Evolutionary conservation across 495 filamentous ascomycete species (phyloP), one percentile per base, ranked within the genome.

Genomic region (Massariosphaeria phaeospora): DNA sequence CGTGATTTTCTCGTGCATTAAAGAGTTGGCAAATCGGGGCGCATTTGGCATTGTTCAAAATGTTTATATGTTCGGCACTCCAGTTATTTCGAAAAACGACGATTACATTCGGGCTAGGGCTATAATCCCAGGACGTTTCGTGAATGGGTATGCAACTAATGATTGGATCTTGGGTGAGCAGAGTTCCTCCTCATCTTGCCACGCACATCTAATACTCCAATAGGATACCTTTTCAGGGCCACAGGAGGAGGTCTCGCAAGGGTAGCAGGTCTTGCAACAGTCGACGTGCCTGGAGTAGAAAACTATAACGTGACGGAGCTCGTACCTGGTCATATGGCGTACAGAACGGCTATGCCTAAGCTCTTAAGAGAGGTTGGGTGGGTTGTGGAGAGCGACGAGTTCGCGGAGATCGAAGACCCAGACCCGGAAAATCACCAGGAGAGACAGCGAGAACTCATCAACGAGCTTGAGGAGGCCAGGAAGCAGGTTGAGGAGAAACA

Each of bases 271-370:
- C 80, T 99, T 5, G 89, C 83, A 3, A 76, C 85, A 7, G 76
- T 99, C 21, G 83, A 90, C 31, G 79, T 96, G 38, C 82, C 83
- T 0, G 86, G 86, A 7, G 69, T 99, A 20, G 93, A 99, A 70
- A 97, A 96, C 59, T 75, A 91, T 18, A 84, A 99, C 65, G 82
- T 91, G 21, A 95, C 93, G 0, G 79, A 87, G 29, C 73, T 86
- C 34, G 94, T 97, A 9, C 82, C 84, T 36, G 93, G 93, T 9
- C 93, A 99, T 66, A 99, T 99, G 93, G 86, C 88, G 27, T 99
- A 99, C 71, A 86, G 93, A 52, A 75, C 81, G 20, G 88, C 88
- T 13, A 96, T 99, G 82, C 93, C 93, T 11, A 81, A 80, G 34
- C 76, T 99, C 8, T 75, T 99, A 13, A 80, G 85, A 34, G 82